Evolutionary conservation across 345 rosid genomes (phyloP).

Genomic region (Eucalyptus pauciflora): DNA sequence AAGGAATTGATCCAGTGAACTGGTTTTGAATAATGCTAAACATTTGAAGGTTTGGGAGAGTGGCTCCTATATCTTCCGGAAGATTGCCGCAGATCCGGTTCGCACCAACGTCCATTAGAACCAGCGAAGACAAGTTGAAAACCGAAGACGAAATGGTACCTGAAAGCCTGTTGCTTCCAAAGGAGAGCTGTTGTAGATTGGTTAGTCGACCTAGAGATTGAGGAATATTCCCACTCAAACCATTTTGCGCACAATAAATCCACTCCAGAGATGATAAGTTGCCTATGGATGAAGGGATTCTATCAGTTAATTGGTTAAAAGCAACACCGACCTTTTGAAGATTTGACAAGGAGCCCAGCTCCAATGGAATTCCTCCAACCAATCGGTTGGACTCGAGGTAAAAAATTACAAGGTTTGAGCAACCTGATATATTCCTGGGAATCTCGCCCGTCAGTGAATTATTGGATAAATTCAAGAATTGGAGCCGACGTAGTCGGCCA

Average conservation of each 20-base stretch:
- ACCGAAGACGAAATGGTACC: slow-evolving; percentile 10
- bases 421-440: neutral
- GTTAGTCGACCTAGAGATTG: neutral
- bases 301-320: neutral
- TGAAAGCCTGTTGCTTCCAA: neutral
- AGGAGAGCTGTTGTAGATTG: accelerated
- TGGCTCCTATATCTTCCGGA: slow-evolving; percentile 1
- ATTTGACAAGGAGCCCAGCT: neutral
- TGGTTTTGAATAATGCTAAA: neutral
- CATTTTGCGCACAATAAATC: neutral
- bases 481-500: neutral
- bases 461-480: neutral
- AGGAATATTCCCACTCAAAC: neutral
- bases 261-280: neutral
- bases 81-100: slow-evolving; percentile 10
- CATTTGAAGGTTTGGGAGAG: neutral
- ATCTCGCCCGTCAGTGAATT: neutral
- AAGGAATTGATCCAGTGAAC: neutral
- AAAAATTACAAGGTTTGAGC: neutral
- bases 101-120: accelerated
- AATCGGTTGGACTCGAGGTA: neutral
- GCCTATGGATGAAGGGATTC: neutral
- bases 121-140: slow-evolving; percentile 6
- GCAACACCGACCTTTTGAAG: neutral
- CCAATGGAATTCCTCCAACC: neutral